Base-by-base conservation (phyloP, 176 grass and related monocot genomes). In the Pharus latifolius region DNA sequence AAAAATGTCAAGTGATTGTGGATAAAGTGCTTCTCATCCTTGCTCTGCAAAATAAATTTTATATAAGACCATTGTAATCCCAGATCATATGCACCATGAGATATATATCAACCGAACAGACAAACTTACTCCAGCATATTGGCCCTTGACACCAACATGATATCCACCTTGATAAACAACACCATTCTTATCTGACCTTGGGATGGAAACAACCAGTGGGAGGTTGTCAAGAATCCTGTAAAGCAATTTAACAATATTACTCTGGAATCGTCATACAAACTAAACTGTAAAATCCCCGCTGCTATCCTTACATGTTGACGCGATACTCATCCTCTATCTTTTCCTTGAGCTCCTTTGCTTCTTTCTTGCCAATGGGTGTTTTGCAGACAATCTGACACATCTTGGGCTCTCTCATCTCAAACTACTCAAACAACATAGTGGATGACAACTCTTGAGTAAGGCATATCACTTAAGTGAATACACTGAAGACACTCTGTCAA, bases 271-370 rank as follows among this genome's bases (percentile, higher is more conserved):
- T 31, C 18, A 48, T 18, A 6, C 27, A 67, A 67, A 26, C 4
- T 47, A 47, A 67, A 57, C 46, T 27, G 27, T 11, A 56, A 25
- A 34, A 13, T 31, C n/a, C 32, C 25, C 60, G 27, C 52, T 12
- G 30, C 16, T 55, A 20, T 72, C 20, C 38, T 5, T 72, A 80
- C 56, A 63, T 79, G 55, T 79, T 71, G n/a, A 79, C 76, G 2
- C 65, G 43, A 50, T 79, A 79, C 5, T 70, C 73, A 27, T 76
- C 76, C 31, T 79, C 76, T 70, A 79, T 79, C 55, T 79, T 79
- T 70, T 70, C 76, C 76, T 79, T 79, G 29, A 79, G 43, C 22
- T 70, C 76, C 40, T 70, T 70, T 37, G 76, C 65, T 60, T 79
- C 42, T 30, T 79, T 79, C 11, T 79, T 65, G 5, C 20, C 18